phyloP scores from a whole-genome alignment of 78 protist species.

The slime mould (Dictyostelium discoideum) region dicty_2.7 NC_007089.4:571501-572000 shows the following conservation, averaged over 20 bases:
- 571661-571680: slow-evolving; percentile 33
- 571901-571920: slow-evolving; percentile 33
- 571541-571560: neutral
- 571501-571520: slow-evolving; percentile 4
- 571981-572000: neutral
- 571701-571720: slow-evolving; percentile 35
- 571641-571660: slow-evolving; percentile 58
- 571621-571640: slow-evolving; percentile 30
- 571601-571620: neutral
- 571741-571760: slow-evolving; percentile 7
- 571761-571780: neutral
- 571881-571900: slow-evolving; percentile 63
- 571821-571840: slow-evolving; percentile 46
- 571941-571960: slow-evolving; percentile 20
- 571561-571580: slow-evolving; percentile 16
- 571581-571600: neutral
- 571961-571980: neutral
- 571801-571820: slow-evolving; percentile 41
- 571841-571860: slow-evolving; percentile 48
- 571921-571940: slow-evolving; percentile 17
- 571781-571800: neutral
- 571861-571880: slow-evolving; percentile 66
- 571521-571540: neutral
- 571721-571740: slow-evolving; percentile 2
- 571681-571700: slow-evolving; percentile 20